A percentile compares a stretch with the other conserved stretches of the same genome.
These are phyloP conservation scores for Tricholoma furcatifolium DNA, from an alignment of 768 basidiomycete genomes.

Conservation along the genomic window DNA sequence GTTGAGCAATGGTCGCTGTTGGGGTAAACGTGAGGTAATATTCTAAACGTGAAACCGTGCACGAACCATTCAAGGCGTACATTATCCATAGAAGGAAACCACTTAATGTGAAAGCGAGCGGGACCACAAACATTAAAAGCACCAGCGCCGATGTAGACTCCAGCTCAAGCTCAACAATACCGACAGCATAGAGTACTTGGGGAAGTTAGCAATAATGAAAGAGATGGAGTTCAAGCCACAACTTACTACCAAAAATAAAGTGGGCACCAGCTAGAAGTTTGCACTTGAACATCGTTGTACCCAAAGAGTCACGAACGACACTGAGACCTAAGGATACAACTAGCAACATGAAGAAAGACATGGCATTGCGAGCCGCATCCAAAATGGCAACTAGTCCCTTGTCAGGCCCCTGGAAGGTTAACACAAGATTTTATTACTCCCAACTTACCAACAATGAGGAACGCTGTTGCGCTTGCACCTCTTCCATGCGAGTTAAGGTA, in stretches of 20 bases:
- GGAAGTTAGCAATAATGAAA: constrained; percentile 3
- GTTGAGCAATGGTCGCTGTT: constrained; percentile 83
- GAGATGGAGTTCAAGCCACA: background rate
- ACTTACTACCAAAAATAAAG: constrained; percentile 90
- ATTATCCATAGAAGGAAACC: constrained; percentile 96
- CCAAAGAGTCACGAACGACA: constrained; percentile 88
- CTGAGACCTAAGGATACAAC: constrained; percentile 91
- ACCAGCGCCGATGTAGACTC: constrained; percentile 87
- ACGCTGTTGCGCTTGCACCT: constrained; percentile 74
- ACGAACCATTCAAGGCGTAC: constrained; percentile 80
- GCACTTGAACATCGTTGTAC: constrained; percentile 80
- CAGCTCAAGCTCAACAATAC: constrained; percentile 89
- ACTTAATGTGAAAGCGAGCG: constrained; percentile 93
- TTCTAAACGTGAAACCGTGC: background rate
- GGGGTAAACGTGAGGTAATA: background rate
- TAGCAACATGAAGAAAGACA: constrained; percentile 93
- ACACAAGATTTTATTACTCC: background rate
- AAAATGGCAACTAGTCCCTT: constrained; percentile 75
- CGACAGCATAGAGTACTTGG: constrained; percentile 86
- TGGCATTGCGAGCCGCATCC: constrained; percentile 90
- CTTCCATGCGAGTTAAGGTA: constrained; percentile 89
- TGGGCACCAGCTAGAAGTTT: constrained; percentile 81
- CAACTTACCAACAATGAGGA: constrained; percentile 84
- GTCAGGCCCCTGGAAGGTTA: background rate
- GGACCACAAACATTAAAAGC: constrained; percentile 88